phyloP scores from a whole-genome alignment of 805 yeast genomes.

The Pichia deserticola region DNA sequence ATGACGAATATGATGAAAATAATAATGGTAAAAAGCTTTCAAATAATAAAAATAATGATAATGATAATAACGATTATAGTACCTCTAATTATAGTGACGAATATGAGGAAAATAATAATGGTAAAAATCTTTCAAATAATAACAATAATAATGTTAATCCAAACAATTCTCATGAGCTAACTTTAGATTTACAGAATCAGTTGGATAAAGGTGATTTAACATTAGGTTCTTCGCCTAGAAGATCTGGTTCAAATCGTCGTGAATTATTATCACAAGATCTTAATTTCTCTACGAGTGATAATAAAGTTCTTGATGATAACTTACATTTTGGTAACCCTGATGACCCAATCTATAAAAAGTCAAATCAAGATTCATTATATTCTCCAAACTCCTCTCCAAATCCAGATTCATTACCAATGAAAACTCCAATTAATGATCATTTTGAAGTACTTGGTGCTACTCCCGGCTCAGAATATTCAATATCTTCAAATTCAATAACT shows the following conservation, averaged over 20 bases:
- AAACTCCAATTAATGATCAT: background rate
- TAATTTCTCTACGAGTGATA: background rate
- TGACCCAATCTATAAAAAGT: slow-evolving; percentile 8
- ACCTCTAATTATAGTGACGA: background rate
- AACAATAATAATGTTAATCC: too few species aligned
- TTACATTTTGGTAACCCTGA: slow-evolving; percentile 18
- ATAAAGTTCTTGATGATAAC: slow-evolving; percentile 17
- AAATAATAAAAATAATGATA: background rate
- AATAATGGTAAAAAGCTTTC: too few species aligned
- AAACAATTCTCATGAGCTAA: background rate
- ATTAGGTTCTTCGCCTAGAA: slow-evolving; percentile 28
- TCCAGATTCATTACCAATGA: background rate
- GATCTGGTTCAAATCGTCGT: slow-evolving; percentile 18
- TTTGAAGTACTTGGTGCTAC: background rate
- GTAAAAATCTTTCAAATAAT: background rate
- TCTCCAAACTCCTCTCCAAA: slow-evolving; percentile 2
- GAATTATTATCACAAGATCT: background rate
- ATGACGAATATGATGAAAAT: too few species aligned
- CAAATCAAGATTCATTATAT: background rate
- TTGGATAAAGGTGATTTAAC: slow-evolving; percentile 8
- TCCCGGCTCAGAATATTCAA: background rate
- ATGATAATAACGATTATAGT: background rate
- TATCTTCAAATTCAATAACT: background rate
- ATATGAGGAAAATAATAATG: too few species aligned
- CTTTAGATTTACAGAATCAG: background rate